phyloP scores from a whole-genome alignment of 352 stramenopile species.

The Pythium utonaiense region DNA sequence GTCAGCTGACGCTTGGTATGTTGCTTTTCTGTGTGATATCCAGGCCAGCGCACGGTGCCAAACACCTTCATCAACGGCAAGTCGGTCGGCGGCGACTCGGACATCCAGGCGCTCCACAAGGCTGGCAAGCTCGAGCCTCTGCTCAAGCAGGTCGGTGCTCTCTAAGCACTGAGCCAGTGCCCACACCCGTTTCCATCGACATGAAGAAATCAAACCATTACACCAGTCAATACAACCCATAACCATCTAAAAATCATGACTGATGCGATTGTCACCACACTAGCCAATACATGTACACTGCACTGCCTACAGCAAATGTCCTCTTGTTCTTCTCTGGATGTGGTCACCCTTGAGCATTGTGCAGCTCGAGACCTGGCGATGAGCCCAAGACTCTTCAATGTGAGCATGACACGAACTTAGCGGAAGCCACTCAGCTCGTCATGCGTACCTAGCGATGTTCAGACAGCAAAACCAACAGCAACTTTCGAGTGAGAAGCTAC shows the following conservation, averaged over 20 bases:
- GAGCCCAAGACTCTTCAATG: background rate
- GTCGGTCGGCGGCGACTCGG: conserved; percentile 94
- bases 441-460: background rate
- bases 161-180: conserved; percentile 13
- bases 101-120: conserved; percentile 87
- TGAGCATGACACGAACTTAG: background rate
- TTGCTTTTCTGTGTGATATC: conserved; percentile 4
- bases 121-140: conserved; percentile 88
- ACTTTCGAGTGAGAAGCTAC: background rate
- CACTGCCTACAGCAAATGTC: no score
- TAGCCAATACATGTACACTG: no score
- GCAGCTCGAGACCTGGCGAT: no score
- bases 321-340: no score
- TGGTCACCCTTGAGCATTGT: no score
- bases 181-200: background rate
- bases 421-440: background rate
- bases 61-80: conserved; percentile 97
- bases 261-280: background rate
- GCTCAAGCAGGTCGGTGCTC: conserved; percentile 63
- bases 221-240: no score
- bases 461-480: background rate
- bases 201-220: conserved; percentile 1
- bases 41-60: conserved; percentile 93
- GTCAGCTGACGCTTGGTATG: background rate
- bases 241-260: background rate